Base-by-base conservation (phyloP, 2,329 filamentous ascomycete species). In the Calonectria pseudoreteaudii region DNA sequence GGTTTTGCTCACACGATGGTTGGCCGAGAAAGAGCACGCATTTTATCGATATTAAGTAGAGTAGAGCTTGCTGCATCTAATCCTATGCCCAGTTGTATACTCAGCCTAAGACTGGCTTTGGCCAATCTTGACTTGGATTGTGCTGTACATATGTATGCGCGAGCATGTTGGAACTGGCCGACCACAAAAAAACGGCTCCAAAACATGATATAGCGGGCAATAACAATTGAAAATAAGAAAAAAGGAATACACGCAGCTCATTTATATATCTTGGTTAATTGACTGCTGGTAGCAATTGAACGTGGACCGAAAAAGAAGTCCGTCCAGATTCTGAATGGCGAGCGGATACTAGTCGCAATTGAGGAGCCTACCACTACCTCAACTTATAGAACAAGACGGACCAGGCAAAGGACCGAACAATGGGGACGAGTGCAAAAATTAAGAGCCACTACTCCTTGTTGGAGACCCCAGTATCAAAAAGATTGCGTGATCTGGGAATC, bases 61-160 rank as follows among this genome's bases (percentile, higher is more conserved):
- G 10, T 0, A 23, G 4, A 0, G 10, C 20, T 47, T 23, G 18
- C 18, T 23, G 6, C 1, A 0, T 23, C n/a, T 2, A 13, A 5
- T 23, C 1, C 2, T 23, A n/a, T 47, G 41, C 44, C 10, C 9
- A 23, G 10, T 23, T 13, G 10, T 23, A 23, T 47, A 8, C 18
- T 47, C n/a, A 47, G 9, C 20, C 9, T 4, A n/a, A 23, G 44
- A 47, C 9, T 23, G 44, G 10, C 44, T 47, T 47, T 23, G 9
- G 8, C 20, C 2, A 23, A 23, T n/a, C 20, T 13, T 47, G 44
- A 44, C n/a, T 23, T 47, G 44, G 20, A 23, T 47, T 47, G 4
- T 23, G 18, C 18, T 11, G 44, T 47, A 23, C n/a, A 20, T 47
- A 4, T 13, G 18, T n/a, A 7, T 20, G 16, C 6, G 44, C 9